A percentile compares a stretch with the other conserved stretches of the same genome.
Evolutionary conservation across 768 basidiomycete species (phyloP).

Genomic region (Psilocybe azurescens): DNA sequence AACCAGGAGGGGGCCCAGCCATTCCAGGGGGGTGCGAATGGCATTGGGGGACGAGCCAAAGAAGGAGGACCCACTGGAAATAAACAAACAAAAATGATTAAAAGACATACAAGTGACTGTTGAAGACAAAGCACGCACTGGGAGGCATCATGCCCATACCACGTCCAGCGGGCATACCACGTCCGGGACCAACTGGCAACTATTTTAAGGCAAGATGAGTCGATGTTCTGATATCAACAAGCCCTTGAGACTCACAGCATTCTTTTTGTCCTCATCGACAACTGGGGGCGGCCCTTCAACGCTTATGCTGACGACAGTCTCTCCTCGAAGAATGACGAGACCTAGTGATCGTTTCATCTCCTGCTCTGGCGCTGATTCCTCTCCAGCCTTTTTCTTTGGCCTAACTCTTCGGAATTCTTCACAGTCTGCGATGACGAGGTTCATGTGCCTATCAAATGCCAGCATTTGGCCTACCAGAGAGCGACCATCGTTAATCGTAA

Average conservation of each 20-base stretch:
- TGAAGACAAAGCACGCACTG: conserved; percentile 49
- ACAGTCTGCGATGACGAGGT: conserved; percentile 96
- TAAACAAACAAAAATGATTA: conserved; percentile 17
- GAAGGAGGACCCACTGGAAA: conserved; percentile 62
- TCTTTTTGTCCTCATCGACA: conserved; percentile 89
- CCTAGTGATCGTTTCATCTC: conserved; percentile 97
- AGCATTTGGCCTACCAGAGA: conserved; percentile 98
- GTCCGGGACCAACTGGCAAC: conserved; percentile 89
- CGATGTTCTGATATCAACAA: conserved; percentile 7
- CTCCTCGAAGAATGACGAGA: conserved; percentile 95
- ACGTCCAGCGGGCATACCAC: conserved; percentile 95
- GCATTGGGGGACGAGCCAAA: conserved; percentile 72
- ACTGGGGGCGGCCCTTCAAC: conserved; percentile 96
- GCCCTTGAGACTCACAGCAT: conserved; percentile 53
- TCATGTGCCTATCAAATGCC: conserved; percentile 99
- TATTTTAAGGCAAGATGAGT: conserved; percentile 32
- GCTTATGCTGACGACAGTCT: conserved; percentile 92
- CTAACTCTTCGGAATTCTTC: conserved; percentile 95
- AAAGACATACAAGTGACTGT: conserved; percentile 2
- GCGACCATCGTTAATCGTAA: conserved; percentile 97
- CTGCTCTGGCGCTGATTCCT: conserved; percentile 79
- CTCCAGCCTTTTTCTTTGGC: conserved; percentile 90
- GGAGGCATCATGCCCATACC: conserved; percentile 97
- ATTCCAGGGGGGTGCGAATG: conserved; percentile 77
- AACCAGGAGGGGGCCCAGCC: conserved; percentile 87